phyloP scores from a whole-genome alignment of 306 rosid genomes.

The Mimosa pudica region DNA sequence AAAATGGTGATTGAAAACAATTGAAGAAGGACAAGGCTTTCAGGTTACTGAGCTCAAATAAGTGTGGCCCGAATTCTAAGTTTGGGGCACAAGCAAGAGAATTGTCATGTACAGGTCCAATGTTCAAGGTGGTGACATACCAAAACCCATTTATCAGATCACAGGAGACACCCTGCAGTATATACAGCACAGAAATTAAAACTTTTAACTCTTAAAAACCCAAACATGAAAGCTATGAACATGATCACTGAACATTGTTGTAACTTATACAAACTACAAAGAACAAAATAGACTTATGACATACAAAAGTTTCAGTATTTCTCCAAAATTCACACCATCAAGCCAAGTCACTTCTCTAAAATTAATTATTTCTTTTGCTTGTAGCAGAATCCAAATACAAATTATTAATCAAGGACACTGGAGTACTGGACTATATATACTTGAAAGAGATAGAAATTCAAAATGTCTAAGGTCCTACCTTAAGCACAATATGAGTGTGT shows the following conservation, averaged over 20 bases:
- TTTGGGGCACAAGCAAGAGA: constrained; percentile 63
- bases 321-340: background rate
- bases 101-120: constrained; percentile 87
- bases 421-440: background rate
- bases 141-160: constrained; percentile 79
- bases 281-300: background rate
- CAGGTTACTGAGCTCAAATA: constrained; percentile 71
- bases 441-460: constrained; percentile 24
- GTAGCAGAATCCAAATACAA: background rate
- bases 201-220: constrained; percentile 1
- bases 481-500: constrained; percentile 22
- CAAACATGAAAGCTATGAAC: background rate
- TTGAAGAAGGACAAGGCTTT: constrained; percentile 69
- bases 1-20: constrained; percentile 63
- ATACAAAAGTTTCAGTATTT: background rate
- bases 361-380: background rate
- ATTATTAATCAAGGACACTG: constrained; percentile 14
- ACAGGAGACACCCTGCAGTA: constrained; percentile 87
- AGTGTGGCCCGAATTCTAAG: constrained; percentile 53
- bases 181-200: constrained; percentile 14
- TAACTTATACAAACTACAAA: background rate
- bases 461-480: constrained; percentile 8
- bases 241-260: background rate
- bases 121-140: constrained; percentile 72
- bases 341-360: background rate